These are phyloP conservation scores for Fusarium staphyleae DNA, from an alignment of 2,329 filamentous ascomycete genomes.

Conservation along the genomic window DNA sequence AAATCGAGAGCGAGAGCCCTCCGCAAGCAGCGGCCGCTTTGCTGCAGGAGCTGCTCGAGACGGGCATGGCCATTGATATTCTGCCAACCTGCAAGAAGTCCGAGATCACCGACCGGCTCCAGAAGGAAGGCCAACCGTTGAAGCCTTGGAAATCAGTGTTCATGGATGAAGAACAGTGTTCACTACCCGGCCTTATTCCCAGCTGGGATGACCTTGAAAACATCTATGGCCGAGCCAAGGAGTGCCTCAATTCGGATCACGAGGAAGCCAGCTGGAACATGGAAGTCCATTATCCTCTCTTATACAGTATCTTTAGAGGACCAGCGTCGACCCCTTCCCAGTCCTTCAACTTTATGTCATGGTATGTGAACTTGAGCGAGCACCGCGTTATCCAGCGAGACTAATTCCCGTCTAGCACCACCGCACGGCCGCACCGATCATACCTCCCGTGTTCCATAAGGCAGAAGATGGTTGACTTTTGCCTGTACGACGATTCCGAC, in stretches of 20 bases:
- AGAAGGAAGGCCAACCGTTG: background rate
- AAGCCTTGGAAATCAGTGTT: background rate
- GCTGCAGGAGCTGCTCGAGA: background rate
- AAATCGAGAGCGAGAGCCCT: background rate
- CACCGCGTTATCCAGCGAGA: too few relatives aligned
- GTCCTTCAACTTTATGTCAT: background rate
- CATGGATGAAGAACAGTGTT: background rate
- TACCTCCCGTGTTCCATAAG: conserved; percentile 12
- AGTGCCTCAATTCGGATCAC: conserved; percentile 18
- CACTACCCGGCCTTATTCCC: background rate
- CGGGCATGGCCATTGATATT: background rate
- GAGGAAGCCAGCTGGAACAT: conserved; percentile 28
- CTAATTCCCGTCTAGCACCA: conserved; percentile 6
- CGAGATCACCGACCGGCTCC: background rate
- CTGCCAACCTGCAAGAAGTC: background rate
- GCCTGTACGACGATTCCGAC: conserved; percentile 19
- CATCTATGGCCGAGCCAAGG: conserved; percentile 7
- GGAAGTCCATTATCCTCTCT: conserved; percentile 28
- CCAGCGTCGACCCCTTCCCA: background rate
- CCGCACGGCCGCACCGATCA: conserved; percentile 3
- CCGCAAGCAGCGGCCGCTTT: background rate
- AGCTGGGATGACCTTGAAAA: background rate
- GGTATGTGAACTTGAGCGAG: too few relatives aligned
- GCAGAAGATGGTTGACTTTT: conserved; percentile 28
- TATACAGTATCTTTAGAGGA: conserved; percentile 12